These are phyloP conservation scores for Davidsoniella eucalypti DNA, from an alignment of 2,329 filamentous ascomycete species.

Conservation along the genomic window DNA sequence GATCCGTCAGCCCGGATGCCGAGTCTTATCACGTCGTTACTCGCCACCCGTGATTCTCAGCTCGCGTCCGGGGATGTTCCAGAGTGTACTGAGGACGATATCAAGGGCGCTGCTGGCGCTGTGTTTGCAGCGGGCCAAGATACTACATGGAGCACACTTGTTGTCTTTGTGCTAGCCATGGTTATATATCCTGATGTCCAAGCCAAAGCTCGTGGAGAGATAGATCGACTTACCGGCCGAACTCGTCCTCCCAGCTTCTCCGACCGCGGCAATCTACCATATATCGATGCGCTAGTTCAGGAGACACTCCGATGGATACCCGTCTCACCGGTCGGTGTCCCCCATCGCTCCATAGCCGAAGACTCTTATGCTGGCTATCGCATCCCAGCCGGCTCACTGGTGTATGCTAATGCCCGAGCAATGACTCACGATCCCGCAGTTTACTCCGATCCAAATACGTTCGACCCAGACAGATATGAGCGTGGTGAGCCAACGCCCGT, in stretches of 20 bases:
- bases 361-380: constrained; percentile 40
- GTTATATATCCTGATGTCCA: constrained; percentile 27
- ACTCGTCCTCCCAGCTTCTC: constrained; percentile 28
- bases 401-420: constrained; percentile 27
- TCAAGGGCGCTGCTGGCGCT: constrained; percentile 27
- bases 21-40: constrained; percentile 23
- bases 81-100: constrained; percentile 26
- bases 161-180: constrained; percentile 30
- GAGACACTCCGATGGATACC: constrained; percentile 30
- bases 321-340: constrained; percentile 33
- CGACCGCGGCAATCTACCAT: constrained; percentile 27
- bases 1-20: constrained; percentile 18
- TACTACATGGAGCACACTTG: constrained; percentile 25
- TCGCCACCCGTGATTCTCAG: constrained; percentile 25
- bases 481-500: constrained; percentile 28
- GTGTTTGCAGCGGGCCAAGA: constrained; percentile 29
- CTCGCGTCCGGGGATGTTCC: constrained; percentile 19
- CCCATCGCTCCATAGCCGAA: constrained; percentile 36
- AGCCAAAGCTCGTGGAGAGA: constrained; percentile 23
- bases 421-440: constrained; percentile 26
- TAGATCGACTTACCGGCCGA: constrained; percentile 24
- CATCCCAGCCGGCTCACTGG: constrained; percentile 36
- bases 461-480: constrained; percentile 30
- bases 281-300: constrained; percentile 29
- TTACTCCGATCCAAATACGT: constrained; percentile 26